These are phyloP conservation scores for Candida glaebosa DNA, from an alignment of 805 yeast species.

Conservation along the genomic window DNA sequence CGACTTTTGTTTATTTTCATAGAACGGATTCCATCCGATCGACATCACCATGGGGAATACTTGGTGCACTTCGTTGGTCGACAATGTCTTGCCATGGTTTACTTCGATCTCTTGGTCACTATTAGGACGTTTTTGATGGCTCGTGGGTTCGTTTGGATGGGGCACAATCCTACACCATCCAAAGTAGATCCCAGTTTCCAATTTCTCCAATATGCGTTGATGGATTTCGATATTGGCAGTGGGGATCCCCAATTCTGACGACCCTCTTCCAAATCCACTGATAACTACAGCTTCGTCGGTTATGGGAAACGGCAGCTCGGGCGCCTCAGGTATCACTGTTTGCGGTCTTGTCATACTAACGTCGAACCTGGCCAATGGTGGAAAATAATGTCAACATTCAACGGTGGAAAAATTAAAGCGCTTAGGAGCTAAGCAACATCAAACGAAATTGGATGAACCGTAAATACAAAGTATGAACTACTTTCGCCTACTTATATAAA, in stretches of 20 bases:
- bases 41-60: constrained; percentile 90
- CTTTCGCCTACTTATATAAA: no score
- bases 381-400: neutral
- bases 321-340: constrained; percentile 40
- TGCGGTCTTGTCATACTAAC: constrained; percentile 44
- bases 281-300: constrained; percentile 47
- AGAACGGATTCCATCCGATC: constrained; percentile 94
- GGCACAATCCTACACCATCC: constrained; percentile 58
- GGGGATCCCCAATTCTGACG: constrained; percentile 89
- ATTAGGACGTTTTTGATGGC: constrained; percentile 13
- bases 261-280: constrained; percentile 94
- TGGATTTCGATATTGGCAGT: constrained; percentile 84
- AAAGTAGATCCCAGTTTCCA: constrained; percentile 82
- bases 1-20: constrained; percentile 71
- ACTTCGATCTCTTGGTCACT: constrained; percentile 38
- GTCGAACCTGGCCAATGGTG: no score
- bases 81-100: constrained; percentile 57
- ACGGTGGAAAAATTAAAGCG: no score
- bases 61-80: constrained; percentile 35
- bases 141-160: constrained; percentile 10
- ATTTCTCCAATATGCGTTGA: constrained; percentile 31
- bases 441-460: no score
- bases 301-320: constrained; percentile 51
- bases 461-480: no score
- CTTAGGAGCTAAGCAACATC: neutral